phyloP scores from a whole-genome alignment of 208 protist genomes.

The Willaertia magna region DNA sequence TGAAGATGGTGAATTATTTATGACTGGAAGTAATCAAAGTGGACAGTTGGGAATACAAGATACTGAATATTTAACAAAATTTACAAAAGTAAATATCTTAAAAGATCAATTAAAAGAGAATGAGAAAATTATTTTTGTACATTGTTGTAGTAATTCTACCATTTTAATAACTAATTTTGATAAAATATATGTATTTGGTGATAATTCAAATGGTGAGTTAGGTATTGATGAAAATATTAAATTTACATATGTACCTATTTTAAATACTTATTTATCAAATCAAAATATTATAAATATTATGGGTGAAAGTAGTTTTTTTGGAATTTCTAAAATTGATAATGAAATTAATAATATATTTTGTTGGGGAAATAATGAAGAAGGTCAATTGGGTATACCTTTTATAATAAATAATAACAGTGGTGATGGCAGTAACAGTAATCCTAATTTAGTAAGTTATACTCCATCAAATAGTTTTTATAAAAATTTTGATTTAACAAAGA shows the following conservation, averaged over 20 bases:
- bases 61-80: neutral
- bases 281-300: neutral
- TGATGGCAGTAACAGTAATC: no score
- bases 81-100: neutral
- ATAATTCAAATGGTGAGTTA: neutral
- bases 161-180: neutral
- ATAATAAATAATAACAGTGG: no score
- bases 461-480: neutral
- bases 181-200: neutral
- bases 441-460: neutral
- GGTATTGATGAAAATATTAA: neutral
- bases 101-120: no score
- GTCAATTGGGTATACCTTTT: neutral
- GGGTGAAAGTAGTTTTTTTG: neutral
- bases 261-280: neutral
- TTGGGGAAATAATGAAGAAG: neutral
- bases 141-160: neutral
- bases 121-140: neutral
- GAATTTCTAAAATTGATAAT: neutral
- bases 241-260: neutral
- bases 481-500: no score
- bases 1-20: neutral
- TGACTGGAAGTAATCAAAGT: neutral
- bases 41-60: neutral
- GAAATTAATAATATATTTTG: no score